A percentile compares a stretch with the other conserved stretches of the same genome.
These are phyloP conservation scores for Sordariomycetes sp. DNA, from an alignment of 2,329 filamentous ascomycete species.

Conservation along the genomic window DNA sequence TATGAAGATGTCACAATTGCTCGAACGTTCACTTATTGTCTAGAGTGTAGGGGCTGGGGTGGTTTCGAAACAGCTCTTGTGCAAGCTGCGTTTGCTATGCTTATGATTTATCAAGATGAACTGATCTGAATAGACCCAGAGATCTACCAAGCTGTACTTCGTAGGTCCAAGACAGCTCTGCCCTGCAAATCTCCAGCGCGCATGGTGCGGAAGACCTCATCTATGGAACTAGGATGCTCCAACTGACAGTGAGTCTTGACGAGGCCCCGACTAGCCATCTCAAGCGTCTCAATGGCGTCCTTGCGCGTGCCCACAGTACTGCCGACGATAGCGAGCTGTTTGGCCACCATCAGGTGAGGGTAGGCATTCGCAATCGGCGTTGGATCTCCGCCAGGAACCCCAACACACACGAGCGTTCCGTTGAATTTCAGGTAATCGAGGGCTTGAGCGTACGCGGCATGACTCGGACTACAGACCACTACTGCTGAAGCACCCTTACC, in stretches of 20 bases:
- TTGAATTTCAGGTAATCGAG: slow-evolving; percentile 14
- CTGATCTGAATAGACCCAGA: too few relatives aligned
- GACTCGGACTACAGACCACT: slow-evolving; percentile 13
- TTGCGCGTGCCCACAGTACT: slow-evolving; percentile 39
- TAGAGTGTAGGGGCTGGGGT: too few relatives aligned
- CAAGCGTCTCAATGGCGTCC: slow-evolving; percentile 25
- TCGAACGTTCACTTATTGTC: too few relatives aligned
- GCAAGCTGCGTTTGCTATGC: too few relatives aligned
- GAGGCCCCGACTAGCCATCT: neutral
- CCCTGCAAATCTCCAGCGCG: too few relatives aligned
- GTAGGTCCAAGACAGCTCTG: too few relatives aligned
- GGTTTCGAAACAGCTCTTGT: too few relatives aligned
- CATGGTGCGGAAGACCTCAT: too few relatives aligned
- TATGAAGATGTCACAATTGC: too few relatives aligned
- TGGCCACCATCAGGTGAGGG: slow-evolving; percentile 28
- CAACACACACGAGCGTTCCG: slow-evolving; percentile 17
- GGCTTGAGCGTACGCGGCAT: slow-evolving; percentile 11
- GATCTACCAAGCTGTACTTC: too few relatives aligned
- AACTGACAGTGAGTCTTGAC: slow-evolving; percentile 1
- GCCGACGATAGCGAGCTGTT: slow-evolving; percentile 35
- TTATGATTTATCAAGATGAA: too few relatives aligned
- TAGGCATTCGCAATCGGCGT: slow-evolving; percentile 32
- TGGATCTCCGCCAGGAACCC: slow-evolving; percentile 10
- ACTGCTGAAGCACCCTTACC: slow-evolving; percentile 10
- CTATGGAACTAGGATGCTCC: too few relatives aligned